phyloP scores from a whole-genome alignment of 2,329 filamentous ascomycete genomes.

The Diaporthe destruens region DNA sequence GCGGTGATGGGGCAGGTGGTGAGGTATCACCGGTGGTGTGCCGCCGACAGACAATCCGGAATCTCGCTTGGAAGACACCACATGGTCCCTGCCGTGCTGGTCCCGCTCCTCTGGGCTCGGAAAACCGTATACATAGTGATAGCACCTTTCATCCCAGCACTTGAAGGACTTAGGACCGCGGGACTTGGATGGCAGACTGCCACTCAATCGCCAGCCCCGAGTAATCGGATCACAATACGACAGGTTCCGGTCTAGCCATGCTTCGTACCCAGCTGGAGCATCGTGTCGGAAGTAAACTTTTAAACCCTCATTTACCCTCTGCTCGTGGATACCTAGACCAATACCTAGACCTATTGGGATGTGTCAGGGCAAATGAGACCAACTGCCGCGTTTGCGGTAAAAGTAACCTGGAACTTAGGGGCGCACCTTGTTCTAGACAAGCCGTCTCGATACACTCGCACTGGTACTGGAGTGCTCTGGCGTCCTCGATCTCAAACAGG shows the following conservation, averaged over 20 bases:
- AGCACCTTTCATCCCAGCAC: constrained; percentile 67
- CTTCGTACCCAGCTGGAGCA: constrained; percentile 61
- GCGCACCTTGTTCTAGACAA: constrained; percentile 62
- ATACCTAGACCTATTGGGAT: constrained; percentile 56
- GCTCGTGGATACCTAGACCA: constrained; percentile 58
- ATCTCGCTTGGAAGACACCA: constrained; percentile 57
- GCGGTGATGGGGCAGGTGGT: constrained; percentile 49
- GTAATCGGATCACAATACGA: constrained; percentile 62
- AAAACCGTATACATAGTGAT: constrained; percentile 72
- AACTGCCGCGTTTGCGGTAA: constrained; percentile 16
- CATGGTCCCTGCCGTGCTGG: constrained; percentile 62
- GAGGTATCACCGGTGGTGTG: constrained; percentile 53
- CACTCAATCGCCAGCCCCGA: constrained; percentile 55
- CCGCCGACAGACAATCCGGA: constrained; percentile 58
- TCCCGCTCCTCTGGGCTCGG: constrained; percentile 63
- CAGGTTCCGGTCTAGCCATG: constrained; percentile 67
- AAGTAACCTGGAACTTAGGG: not conserved
- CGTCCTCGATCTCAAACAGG: constrained; percentile 69
- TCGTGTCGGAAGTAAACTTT: constrained; percentile 54
- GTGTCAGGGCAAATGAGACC: constrained; percentile 17
- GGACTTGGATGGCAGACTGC: constrained; percentile 52
- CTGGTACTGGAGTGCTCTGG: constrained; percentile 67
- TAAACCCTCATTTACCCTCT: constrained; percentile 54
- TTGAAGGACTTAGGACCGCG: constrained; percentile 61
- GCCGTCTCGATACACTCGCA: constrained; percentile 70